phyloP scores from a whole-genome alignment of 345 rosid species.

The Eucalyptus dawsonii region DNA sequence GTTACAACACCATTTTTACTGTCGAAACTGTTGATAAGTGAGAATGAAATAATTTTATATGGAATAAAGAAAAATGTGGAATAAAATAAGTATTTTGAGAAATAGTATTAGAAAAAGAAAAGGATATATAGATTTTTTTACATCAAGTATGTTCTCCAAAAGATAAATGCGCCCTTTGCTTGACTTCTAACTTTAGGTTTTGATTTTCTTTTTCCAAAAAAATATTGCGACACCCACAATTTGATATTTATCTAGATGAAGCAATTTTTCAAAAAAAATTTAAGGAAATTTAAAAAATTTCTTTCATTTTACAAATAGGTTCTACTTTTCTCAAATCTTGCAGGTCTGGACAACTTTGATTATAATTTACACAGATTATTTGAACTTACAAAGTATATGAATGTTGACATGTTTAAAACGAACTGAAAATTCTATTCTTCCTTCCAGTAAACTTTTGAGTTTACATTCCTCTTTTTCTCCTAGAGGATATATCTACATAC shows the following conservation, averaged over 20 bases:
- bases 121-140: no score
- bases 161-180: neutral
- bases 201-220: no score
- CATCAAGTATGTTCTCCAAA: neutral
- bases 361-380: accelerated
- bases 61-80: neutral
- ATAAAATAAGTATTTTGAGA: neutral
- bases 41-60: no score
- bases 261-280: neutral
- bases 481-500: neutral
- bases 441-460: neutral
- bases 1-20: neutral
- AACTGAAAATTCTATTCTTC: neutral
- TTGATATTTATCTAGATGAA: neutral
- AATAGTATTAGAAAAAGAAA: no score
- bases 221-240: neutral
- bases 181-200: neutral
- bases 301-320: neutral
- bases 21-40: neutral
- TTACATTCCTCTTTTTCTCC: neutral
- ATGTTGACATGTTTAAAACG: neutral
- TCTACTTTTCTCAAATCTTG: neutral
- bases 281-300: neutral
- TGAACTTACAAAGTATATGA: neutral
- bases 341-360: neutral